phyloP scores from a whole-genome alignment of 805 yeast species.

The Metschnikowia lunata region DNA sequence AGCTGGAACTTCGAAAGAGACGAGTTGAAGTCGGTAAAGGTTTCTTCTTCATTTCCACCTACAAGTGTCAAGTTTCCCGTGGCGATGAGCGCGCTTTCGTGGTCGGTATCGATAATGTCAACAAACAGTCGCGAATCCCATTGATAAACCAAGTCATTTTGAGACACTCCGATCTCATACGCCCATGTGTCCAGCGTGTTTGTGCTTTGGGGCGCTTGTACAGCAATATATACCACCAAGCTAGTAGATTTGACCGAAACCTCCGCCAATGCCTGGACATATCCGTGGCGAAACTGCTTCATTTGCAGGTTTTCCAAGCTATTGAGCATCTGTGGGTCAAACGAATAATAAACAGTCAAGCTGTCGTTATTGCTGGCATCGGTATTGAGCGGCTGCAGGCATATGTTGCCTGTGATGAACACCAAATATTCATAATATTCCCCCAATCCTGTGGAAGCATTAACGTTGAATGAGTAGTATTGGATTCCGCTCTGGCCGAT shows the following conservation, averaged over 20 bases:
- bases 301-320: constrained; percentile 27
- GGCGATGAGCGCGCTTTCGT: constrained; percentile 58
- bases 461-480: constrained; percentile 41
- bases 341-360: constrained; percentile 37
- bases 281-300: constrained; percentile 30
- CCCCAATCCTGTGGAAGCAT: constrained; percentile 42
- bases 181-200: constrained; percentile 45
- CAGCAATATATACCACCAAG: constrained; percentile 32
- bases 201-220: constrained; percentile 38
- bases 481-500: constrained; percentile 38
- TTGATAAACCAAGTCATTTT: constrained; percentile 57
- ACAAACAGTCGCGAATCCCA: constrained; percentile 62
- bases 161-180: constrained; percentile 65
- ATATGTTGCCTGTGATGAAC: constrained; percentile 49
- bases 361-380: constrained; percentile 18
- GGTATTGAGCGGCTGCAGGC: constrained; percentile 31
- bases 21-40: constrained; percentile 18
- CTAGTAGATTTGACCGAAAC: constrained; percentile 20
- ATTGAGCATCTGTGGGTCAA: constrained; percentile 31
- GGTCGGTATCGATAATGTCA: constrained; percentile 64
- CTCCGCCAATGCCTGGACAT: constrained; percentile 38
- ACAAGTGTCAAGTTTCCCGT: constrained; percentile 47
- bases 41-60: constrained; percentile 1
- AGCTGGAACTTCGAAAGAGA: constrained; percentile 33
- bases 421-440: constrained; percentile 44